Base-by-base conservation (phyloP, 225 moss, liverwort and hornwort species). In the Pseudoscleropodium purum region DNA sequence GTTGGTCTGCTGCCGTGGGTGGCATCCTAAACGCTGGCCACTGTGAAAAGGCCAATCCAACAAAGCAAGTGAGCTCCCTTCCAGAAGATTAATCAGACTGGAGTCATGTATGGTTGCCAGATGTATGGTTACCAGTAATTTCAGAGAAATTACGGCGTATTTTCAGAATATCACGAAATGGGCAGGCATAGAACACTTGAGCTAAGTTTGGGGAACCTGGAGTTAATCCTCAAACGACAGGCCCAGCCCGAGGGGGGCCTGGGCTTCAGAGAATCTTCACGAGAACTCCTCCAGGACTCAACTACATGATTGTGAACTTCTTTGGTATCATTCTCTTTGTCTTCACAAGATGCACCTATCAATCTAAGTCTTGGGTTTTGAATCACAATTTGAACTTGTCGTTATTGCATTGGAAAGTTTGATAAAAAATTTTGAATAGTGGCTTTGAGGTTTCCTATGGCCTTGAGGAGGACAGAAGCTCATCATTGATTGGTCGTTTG, bases 1-100 rank as follows among this genome's bases (percentile, higher is more conserved):
- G 94, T 24, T 94, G 93, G 94, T 93, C 93, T 52, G 21, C 81
- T 86, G 94, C 94, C 19, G 83, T 91, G 34, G 94, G 94, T 11
- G 93, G 94, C 77, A 61, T 94, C 64, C 82, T 93, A 1, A 94
- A 93, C 31, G 86, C 86, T 34, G 91, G 89, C 59, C 56, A 93
- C 3, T 94, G 94, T 13, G 23, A 62, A 29, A 88, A 77, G 79
- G 91, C 91, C 79, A 91, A 91, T 41, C 94, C 88, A 7, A 93
- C 93, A 8, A 63, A 79, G 3, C 56, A 82, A 85, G 93, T 94
- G 43, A 92, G 94, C 85, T 60, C 37, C 23, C 61, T 12, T n/a
- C 13, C 67, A 60, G 13, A 68, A 47, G 45, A 65, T 41, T 23
- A 7, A 49, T 18, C 36, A 62, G 9, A 26, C 37, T 56, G 26